These are phyloP conservation scores for Gossypium gossypioides DNA, from an alignment of 441 rosid species.

Conservation along the genomic window DNA sequence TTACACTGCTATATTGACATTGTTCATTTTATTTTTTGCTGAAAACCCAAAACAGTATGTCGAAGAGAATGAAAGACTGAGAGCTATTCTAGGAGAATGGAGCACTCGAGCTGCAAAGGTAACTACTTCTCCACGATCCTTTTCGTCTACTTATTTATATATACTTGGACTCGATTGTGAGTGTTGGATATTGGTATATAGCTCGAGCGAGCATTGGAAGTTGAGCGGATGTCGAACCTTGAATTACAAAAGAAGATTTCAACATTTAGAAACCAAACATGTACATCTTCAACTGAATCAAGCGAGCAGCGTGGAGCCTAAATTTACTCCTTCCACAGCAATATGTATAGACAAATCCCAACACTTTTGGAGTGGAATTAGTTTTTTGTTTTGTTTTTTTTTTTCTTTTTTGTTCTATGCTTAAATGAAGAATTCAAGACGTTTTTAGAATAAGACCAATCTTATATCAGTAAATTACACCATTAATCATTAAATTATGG, in stretches of 20 bases:
- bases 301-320: slow-evolving; percentile 19
- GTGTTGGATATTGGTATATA: slow-evolving; percentile 1
- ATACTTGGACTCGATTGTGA: not conserved
- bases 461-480: too few relatives aligned
- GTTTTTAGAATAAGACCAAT: too few relatives aligned
- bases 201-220: slow-evolving; percentile 86
- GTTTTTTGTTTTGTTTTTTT: not conserved
- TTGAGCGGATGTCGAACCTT: slow-evolving; percentile 17
- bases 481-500: too few relatives aligned
- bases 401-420: not conserved
- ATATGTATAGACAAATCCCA: not conserved
- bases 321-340: not conserved
- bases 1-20: not conserved
- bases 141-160: not conserved
- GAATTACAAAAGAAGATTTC: slow-evolving; percentile 54
- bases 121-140: slow-evolving; percentile 16
- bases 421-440: not conserved
- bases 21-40: not conserved
- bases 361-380: not conserved
- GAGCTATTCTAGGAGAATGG: slow-evolving; percentile 45
- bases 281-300: slow-evolving; percentile 17
- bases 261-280: slow-evolving; percentile 23
- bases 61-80: slow-evolving; percentile 64
- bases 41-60: slow-evolving; percentile 43
- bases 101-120: slow-evolving; percentile 91